Base-by-base conservation (phyloP, 768 basidiomycete genomes). In the Omphalotus guepiniiformis region DNA sequence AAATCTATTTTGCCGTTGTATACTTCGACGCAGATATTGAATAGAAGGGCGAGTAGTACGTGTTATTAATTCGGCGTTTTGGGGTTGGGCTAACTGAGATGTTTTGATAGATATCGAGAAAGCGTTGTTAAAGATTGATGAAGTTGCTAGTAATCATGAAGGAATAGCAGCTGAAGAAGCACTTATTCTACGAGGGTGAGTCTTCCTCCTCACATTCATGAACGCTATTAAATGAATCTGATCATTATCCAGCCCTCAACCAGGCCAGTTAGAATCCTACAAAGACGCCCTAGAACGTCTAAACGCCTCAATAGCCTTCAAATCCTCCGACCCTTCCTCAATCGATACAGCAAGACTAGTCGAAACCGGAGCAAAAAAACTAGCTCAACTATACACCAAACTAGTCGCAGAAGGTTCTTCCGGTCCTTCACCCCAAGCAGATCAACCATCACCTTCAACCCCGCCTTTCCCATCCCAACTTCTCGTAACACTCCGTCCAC, bases 1-100 rank as follows among this genome's bases (percentile, higher is more conserved):
- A 92, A 90, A 55, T 85, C 88, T 2, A 90, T 93, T 44, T 62
- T 87, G 12, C 91, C 91, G 0, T 63, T 93, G n/a, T 88, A 93
- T 57, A 78, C 75, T 1, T 83, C 85, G 3, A 83, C 89, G 0
- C 87, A 91, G 60, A 70, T 84, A 11, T 62, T 92, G 45, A 91
- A 88, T 47, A 72, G 76, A 55, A 67, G 90, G 30, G 78, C 78
- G 15, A 78, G 76, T 37, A 93, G 90, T 90, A 51, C 23, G 88
- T 71, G 12, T 8, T 11, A 11, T 15, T 13, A 21, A 23, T 19
- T 42, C 39, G 15, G 7, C 22, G 28, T 39, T 19, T 15, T 16
- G 9, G 29, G n/a, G 19, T 46, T 25, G 12, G 30, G 15, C 18
- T 2, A 26, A 16, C 2, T 30, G 2, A 27, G 32, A 39, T 8